Evolutionary conservation across 2,329 filamentous ascomycete genomes (phyloP), one percentile per base, ranked within the genome.

Genomic region (Mollisiaceae sp.): DNA sequence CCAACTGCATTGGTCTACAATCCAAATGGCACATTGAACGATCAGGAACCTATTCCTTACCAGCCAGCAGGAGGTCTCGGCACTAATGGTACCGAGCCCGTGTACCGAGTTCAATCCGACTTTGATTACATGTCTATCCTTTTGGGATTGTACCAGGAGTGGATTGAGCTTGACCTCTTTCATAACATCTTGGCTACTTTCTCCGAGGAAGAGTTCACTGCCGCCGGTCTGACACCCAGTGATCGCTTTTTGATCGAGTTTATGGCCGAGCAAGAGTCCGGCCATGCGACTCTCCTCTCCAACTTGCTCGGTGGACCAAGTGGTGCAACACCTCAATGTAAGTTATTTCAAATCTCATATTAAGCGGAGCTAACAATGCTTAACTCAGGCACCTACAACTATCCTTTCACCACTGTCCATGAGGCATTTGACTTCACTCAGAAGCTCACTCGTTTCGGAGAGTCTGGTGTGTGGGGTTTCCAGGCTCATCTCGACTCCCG

Each of bases 361-460:
- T 8, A 18, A 18, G 36, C 20, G 14, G 20, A 9, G 14, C 43
- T 60, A 47, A 50, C 41, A 8, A 32, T 1, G 36, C n/a, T n/a
- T 35, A 32, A 32, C 27, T 1, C 36, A 63, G 61, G 92, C 80
- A 89, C 85, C 0, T 96, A 96, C 81, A 88, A 93, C 79, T 95
- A 95, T 75, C 92, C 92, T 1, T 91, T 87, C 75, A 86, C 80
- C 63, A 93, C 86, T 38, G 88, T 94, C 0, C 85, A 83, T 62
- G 91, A 95, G 77, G 94, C 87, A 74, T 82, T 95, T 72, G 92
- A 95, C 80, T 95, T 95, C 79, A 89, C 86, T 77, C 91, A 94
- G 79, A 93, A 93, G 78, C 79, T 95, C n/a, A 95, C 92, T 0
- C 89, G 91, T 39, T 93, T 86, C 78, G 91, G 91, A 58, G 92